These are phyloP conservation scores for Ogataea nitratoaversa DNA, from an alignment of 805 yeast species.

Conservation along the genomic window DNA sequence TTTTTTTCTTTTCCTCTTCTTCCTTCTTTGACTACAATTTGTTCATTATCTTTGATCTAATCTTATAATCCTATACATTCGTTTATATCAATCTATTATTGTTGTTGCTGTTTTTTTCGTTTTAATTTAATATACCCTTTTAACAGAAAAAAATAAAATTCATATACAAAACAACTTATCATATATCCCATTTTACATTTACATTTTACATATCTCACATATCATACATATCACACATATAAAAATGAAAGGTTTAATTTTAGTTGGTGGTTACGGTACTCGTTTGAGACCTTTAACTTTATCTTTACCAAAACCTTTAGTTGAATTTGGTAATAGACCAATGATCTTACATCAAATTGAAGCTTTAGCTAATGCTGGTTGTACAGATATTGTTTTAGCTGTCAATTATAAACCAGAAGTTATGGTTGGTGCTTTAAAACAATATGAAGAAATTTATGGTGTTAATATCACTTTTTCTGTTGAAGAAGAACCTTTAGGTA, in stretches of 20 bases:
- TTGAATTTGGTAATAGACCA: constrained; percentile 98
- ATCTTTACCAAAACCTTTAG: constrained; percentile 94
- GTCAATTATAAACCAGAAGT: constrained; percentile 99
- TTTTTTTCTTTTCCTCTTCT: constrained; percentile 2
- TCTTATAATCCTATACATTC: not conserved
- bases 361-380: constrained; percentile 97
- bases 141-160: too few relatives aligned
- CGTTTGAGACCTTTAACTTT: constrained; percentile 98
- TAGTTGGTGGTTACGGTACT: constrained; percentile 99
- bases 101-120: not conserved
- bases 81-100: not conserved
- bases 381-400: constrained; percentile 96
- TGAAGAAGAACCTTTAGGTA: constrained; percentile 98
- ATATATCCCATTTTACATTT: too few relatives aligned
- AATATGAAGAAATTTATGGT: constrained; percentile 93
- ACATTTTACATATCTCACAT: too few relatives aligned
- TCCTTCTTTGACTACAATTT: constrained; percentile 11
- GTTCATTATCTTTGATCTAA: constrained; percentile 6
- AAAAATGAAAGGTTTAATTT: constrained; percentile 88
- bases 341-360: constrained; percentile 99
- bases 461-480: constrained; percentile 94
- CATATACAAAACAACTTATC: too few relatives aligned
- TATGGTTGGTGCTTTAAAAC: constrained; percentile 91
- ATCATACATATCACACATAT: constrained; percentile 3
- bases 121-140: not conserved